Evolutionary conservation across 208 protist species (phyloP).

Genomic region (Leishmania lainsoni): DNA sequence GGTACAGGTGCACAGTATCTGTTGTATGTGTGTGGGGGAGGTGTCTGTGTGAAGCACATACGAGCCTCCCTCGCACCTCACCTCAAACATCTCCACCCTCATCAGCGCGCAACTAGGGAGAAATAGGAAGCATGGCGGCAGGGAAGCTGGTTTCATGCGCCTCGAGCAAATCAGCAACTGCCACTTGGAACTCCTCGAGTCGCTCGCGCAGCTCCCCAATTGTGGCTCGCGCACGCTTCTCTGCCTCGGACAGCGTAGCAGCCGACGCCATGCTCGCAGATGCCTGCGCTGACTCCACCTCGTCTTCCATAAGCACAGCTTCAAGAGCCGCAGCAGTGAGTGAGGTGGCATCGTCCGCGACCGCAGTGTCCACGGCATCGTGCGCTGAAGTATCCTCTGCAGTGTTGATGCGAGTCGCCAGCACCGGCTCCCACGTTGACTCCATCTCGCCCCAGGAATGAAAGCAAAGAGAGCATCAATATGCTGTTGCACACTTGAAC

Average conservation of each 20-base stretch:
- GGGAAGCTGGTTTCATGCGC: slow-evolving; percentile 77
- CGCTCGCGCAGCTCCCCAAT: slow-evolving; percentile 55
- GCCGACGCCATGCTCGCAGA: neutral
- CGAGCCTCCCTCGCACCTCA: neutral
- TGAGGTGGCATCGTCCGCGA: slow-evolving; percentile 3
- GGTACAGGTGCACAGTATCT: neutral
- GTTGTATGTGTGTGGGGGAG: neutral
- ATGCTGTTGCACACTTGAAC: slow-evolving; percentile 61
- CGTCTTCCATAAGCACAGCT: slow-evolving; percentile 35
- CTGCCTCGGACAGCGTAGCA: slow-evolving; percentile 28
- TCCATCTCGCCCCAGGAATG: slow-evolving; percentile 77
- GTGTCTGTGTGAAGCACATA: too few species aligned
- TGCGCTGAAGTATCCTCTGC: neutral
- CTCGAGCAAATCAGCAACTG: slow-evolving; percentile 80
- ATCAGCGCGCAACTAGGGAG: neutral
- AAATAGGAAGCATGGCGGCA: neutral
- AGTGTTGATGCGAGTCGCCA: slow-evolving; percentile 2
- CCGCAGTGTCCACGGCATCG: neutral
- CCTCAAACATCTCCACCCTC: neutral
- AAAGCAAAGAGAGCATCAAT: slow-evolving; percentile 73
- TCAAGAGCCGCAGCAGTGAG: slow-evolving; percentile 17
- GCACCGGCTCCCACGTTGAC: slow-evolving; percentile 44
- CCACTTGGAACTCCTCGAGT: slow-evolving; percentile 75
- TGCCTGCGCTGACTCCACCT: slow-evolving; percentile 7
- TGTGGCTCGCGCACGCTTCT: slow-evolving; percentile 40